These are phyloP conservation scores for Spatholobus suberectus DNA, from an alignment of 306 rosid genomes.

Conservation along the genomic window DNA sequence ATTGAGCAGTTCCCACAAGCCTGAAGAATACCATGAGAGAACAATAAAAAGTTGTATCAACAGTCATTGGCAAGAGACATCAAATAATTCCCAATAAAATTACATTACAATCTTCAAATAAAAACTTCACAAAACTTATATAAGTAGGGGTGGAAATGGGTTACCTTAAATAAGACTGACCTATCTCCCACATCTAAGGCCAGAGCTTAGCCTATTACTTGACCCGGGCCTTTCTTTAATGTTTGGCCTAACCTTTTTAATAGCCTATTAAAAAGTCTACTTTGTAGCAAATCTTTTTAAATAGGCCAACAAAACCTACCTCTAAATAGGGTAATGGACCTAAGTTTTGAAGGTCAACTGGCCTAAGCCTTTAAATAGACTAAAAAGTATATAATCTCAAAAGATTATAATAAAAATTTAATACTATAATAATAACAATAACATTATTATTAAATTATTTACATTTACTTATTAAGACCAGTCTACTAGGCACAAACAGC, in stretches of 20 bases:
- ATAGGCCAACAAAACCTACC: not conserved
- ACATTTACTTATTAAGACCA: not conserved
- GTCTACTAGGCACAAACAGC: not conserved
- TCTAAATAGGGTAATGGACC: not conserved
- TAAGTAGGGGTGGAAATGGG: not conserved
- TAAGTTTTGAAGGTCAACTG: not conserved
- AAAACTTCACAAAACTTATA: not conserved
- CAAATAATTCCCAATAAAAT: slow-evolving; percentile 12
- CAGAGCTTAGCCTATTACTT: not conserved
- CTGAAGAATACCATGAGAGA: too few species aligned
- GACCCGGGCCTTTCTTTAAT: not conserved
- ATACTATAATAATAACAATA: not conserved
- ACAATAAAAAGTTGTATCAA: not conserved
- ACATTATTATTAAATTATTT: not conserved
- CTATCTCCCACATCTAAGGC: not conserved
- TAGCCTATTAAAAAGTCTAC: not conserved
- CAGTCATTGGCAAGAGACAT: slow-evolving; percentile 4
- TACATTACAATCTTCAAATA: not conserved
- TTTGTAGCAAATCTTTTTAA: not conserved
- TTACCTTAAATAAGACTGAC: not conserved
- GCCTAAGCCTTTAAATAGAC: not conserved
- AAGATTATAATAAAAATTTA: not conserved
- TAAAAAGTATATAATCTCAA: not conserved
- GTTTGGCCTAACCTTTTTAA: not conserved
- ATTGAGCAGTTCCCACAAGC: too few species aligned